These are phyloP conservation scores for Pseudogymnoascus sp. DNA, from an alignment of 2,329 filamentous ascomycete species.

Conservation along the genomic window DNA sequence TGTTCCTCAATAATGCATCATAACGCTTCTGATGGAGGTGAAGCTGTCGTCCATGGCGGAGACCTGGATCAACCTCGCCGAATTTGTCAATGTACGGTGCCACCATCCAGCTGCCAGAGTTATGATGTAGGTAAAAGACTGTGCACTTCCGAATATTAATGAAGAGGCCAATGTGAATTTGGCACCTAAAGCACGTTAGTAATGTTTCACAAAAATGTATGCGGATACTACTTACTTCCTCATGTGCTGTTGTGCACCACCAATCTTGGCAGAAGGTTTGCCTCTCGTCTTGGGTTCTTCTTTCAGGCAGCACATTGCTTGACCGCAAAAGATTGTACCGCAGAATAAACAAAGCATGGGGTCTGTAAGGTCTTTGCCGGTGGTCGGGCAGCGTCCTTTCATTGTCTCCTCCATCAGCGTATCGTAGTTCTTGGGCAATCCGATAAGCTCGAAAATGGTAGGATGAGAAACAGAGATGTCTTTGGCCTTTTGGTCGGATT, in stretches of 20 bases:
- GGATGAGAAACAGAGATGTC: constrained; percentile 60
- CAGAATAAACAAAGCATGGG: constrained; percentile 91
- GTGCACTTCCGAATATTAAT: constrained; percentile 96
- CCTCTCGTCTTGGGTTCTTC: constrained; percentile 40
- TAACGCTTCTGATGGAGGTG: constrained; percentile 93
- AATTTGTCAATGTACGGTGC: constrained; percentile 95
- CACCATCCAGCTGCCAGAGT: constrained; percentile 73
- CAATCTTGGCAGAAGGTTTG: constrained; percentile 46
- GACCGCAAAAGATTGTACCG: constrained; percentile 92
- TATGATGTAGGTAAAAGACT: constrained; percentile 76
- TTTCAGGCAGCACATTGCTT: constrained; percentile 83
- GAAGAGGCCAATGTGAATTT: constrained; percentile 84
- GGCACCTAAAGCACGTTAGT: constrained; percentile 53
- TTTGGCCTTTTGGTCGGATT: not conserved
- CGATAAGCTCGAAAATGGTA: constrained; percentile 87
- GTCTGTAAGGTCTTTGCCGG: constrained; percentile 84
- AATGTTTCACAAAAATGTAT: constrained; percentile 21
- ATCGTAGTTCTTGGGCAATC: constrained; percentile 86
- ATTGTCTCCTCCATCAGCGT: constrained; percentile 88
- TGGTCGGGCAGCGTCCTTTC: constrained; percentile 74
- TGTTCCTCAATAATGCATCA: constrained; percentile 75
- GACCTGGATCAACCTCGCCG: constrained; percentile 87
- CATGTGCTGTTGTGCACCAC: constrained; percentile 88
- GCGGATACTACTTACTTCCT: constrained; percentile 54
- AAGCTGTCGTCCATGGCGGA: constrained; percentile 79